Percentiles rank a stretch among this genome's conserved stretches.
These are phyloP conservation scores for Aureobasidium leucospermi DNA, from an alignment of 2,329 filamentous ascomycete species.

Conservation along the genomic window DNA sequence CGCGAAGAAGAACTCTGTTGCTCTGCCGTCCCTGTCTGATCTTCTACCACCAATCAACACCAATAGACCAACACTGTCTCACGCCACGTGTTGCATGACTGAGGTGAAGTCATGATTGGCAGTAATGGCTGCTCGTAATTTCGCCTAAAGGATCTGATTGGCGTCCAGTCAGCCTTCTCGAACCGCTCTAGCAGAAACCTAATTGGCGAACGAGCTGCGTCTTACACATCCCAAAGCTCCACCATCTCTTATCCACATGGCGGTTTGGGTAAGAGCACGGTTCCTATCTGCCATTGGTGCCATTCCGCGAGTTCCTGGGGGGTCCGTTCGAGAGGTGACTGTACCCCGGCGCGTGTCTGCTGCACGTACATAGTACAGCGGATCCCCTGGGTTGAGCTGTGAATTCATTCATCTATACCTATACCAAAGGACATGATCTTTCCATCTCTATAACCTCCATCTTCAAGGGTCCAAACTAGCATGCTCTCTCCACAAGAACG, in stretches of 20 bases:
- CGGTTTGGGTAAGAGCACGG: background rate
- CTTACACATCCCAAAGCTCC: background rate
- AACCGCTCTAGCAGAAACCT: background rate
- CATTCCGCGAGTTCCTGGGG: background rate
- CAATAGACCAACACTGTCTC: background rate
- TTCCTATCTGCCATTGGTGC: background rate
- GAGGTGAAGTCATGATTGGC: conserved; percentile 2
- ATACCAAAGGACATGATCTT: background rate
- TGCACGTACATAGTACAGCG: background rate
- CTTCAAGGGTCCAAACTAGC: conserved; percentile 7
- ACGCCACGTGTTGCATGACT: background rate
- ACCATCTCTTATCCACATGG: conserved; percentile 3
- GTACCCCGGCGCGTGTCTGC: background rate
- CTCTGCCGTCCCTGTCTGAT: background rate
- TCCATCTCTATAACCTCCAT: background rate
- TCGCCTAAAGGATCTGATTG: conserved; percentile 2
- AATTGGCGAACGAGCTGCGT: conserved; percentile 1
- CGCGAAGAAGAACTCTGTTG: background rate
- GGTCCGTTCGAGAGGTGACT: background rate
- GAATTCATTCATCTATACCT: background rate
- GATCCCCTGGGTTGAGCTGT: background rate
- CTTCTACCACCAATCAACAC: background rate
- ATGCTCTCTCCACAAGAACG: conserved; percentile 7
- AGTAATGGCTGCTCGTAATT: background rate
- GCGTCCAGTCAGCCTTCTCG: conserved; percentile 5